Base-by-base conservation (phyloP, 495 filamentous ascomycete genomes). In the Parathielavia appendiculata region DNA sequence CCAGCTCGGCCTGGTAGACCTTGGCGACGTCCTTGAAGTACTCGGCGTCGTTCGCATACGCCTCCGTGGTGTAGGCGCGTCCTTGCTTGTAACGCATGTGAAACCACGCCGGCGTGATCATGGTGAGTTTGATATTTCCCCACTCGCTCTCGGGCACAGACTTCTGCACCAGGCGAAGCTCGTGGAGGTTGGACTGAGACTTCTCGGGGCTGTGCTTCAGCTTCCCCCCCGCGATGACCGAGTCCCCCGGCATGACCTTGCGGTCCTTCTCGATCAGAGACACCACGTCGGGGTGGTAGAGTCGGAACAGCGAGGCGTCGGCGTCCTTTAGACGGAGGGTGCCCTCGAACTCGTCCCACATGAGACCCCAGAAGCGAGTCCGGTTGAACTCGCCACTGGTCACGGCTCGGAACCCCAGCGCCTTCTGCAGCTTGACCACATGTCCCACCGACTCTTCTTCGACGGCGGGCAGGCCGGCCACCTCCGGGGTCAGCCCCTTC, bases 241-340 rank as follows among this genome's bases (percentile, higher is more conserved):
- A 84, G 70, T 90, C 87, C 32, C 83, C 85, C 7, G 87, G 86
- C 77, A 88, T 88, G 68, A 86, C 74, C 56, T 87, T 79, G 58
- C 83, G 81, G 32, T 66, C 72, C 50, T 62, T 63, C 66, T 80
- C 75, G 61, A 77, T 76, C 72, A 92, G 86, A 34, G 26, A 20
- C 4, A 87, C 84, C 55, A 93, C 84, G 65, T 92, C 88, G 11
- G 90, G 90, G 57, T 90, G 85, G 65, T 91, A 91, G 22, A 79
- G 73, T 13, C 87, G 81, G 74, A 90, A 91, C 65, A 88, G 81
- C 82, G 62, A 54, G 10, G 83, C 85, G 36, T 89, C 83, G 47
- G 89, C 80, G 36, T 84, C 82, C 49, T 86, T 83, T 75, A 90
- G 79, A 81, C 67, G 70, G 47, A 68, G 59, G 22, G 76, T 76